A percentile compares a stretch with the other conserved stretches of the same genome.
Conservation (phyloP, 2,329 filamentous ascomycete genomes). For the Cladosporium sp. region DNA sequence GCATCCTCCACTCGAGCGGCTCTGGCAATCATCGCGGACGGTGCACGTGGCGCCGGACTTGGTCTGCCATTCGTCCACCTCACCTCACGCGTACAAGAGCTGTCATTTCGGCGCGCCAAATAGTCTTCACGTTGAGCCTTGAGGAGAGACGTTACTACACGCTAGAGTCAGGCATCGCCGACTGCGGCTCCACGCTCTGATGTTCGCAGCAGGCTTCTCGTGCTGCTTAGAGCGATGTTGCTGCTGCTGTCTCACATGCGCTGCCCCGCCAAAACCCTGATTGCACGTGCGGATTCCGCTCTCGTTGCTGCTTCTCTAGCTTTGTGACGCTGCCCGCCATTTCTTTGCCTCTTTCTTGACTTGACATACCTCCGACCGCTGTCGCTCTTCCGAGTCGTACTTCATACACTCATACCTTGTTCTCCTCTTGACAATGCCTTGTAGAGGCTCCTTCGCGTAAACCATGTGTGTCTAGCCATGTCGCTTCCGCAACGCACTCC, state of each 20-base stretch:
- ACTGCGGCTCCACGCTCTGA: not conserved
- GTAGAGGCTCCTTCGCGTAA: not conserved
- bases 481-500: conserved; percentile 4
- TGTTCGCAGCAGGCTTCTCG: not conserved
- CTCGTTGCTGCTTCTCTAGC: conserved; percentile 4
- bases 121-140: conserved; percentile 6
- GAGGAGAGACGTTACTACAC: not conserved
- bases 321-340: conserved; percentile 18
- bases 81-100: not conserved
- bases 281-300: conserved; percentile 13
- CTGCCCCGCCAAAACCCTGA: conserved; percentile 10
- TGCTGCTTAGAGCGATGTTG: not conserved
- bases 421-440: not conserved
- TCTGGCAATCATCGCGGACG: conserved; percentile 8
- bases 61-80: conserved; percentile 7
- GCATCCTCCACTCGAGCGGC: conserved; percentile 3
- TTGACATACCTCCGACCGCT: not conserved
- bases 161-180: not conserved
- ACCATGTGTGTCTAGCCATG: conserved; percentile 14
- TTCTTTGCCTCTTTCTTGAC: conserved; percentile 9
- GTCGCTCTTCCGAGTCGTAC: not conserved
- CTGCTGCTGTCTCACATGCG: conserved; percentile 4
- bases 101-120: not conserved
- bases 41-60: conserved; percentile 6
- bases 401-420: not conserved